Evolutionary conservation across 129 eudicot species (phyloP).

Genomic region (Calendula officinalis): DNA sequence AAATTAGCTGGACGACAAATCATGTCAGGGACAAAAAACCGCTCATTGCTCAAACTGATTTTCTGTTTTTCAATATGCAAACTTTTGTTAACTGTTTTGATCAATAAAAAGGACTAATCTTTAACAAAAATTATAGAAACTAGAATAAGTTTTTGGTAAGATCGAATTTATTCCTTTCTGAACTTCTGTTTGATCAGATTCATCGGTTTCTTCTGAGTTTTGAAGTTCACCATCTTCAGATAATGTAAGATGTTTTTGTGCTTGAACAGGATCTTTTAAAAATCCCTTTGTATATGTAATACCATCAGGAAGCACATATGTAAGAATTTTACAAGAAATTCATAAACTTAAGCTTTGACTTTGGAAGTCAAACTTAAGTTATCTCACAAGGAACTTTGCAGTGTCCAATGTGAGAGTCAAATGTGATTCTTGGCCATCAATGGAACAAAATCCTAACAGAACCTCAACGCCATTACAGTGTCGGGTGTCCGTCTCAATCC

Average conservation of each 20-base stretch:
- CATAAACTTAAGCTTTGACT: constrained; percentile 8
- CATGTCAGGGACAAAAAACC: constrained; percentile 99
- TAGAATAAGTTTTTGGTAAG: constrained; percentile 62
- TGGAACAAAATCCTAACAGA: too few species aligned
- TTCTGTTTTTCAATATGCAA: constrained; percentile 48
- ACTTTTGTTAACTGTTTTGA: constrained; percentile 1
- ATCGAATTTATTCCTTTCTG: constrained; percentile 57
- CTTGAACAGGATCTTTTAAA: constrained; percentile 75
- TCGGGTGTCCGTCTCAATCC: too few species aligned
- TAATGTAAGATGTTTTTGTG: constrained; percentile 47
- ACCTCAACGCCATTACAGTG: too few species aligned
- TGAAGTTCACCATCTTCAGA: constrained; percentile 40
- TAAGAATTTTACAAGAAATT: not conserved
- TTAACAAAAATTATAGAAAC: not conserved
- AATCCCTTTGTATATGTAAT: constrained; percentile 71
- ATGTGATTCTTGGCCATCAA: too few species aligned
- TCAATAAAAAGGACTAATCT: not conserved
- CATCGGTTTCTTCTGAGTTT: constrained; percentile 24
- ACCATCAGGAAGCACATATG: constrained; percentile 98
- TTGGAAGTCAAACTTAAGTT: not conserved
- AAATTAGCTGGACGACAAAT: constrained; percentile 96
- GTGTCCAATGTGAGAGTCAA: too few species aligned
- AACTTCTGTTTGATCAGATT: constrained; percentile 39
- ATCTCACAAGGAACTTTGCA: too few species aligned
- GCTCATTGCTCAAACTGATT: constrained; percentile 91